Base-by-base conservation (phyloP, 257 asterid species). In the Nyctanthes arbortristis region DNA sequence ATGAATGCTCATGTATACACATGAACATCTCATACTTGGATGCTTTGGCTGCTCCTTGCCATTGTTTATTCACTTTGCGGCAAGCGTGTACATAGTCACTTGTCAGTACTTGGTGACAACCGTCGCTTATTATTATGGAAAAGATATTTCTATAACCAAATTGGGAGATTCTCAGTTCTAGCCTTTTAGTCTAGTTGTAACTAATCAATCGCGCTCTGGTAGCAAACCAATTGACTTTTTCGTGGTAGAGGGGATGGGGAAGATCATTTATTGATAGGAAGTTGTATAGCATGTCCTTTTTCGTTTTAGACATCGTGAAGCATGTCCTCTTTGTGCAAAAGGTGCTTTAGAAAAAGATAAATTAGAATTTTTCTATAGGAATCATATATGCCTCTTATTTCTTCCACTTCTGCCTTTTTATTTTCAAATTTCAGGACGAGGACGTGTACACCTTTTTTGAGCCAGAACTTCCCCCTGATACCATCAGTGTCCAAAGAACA, bases 401-500 rank as follows among this genome's bases (percentile, higher is more conserved):
- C 32, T 16, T 35, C 64, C 27, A 28, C 67, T 29, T 28, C 22
- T 39, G 33, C 39, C 33, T 49, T 29, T 25, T 12, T 75, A n/a
- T 16, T 43, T n/a, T 5, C 54, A 61, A 71, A 61, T 65, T 68
- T 56, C 79, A 93, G 99, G 99, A 94, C 47, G 99, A 94, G 80
- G 99, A 94, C 61, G 85, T 94, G 32, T 94, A 84, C 75, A 75
- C 91, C 39, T 91, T 91, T 83, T 94, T 94, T 37, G 99, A 94
- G 80, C 99, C 99, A 3, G 97, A 94, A 57, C 97, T 85, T 45
- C 99, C 96, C 35, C 65, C 79, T 0, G 95, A 84, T 30, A 66
- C 80, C 29, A 67, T 80, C 49, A 75, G 86, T 52, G 52, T 79
- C 20, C 75, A 79, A 14, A 87, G 95, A 79, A 34, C 72, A 68